Evolutionary conservation across 768 basidiomycete species (phyloP), one percentile per base, ranked within the genome.

Genomic region (Amanita pseudoporphyria): DNA sequence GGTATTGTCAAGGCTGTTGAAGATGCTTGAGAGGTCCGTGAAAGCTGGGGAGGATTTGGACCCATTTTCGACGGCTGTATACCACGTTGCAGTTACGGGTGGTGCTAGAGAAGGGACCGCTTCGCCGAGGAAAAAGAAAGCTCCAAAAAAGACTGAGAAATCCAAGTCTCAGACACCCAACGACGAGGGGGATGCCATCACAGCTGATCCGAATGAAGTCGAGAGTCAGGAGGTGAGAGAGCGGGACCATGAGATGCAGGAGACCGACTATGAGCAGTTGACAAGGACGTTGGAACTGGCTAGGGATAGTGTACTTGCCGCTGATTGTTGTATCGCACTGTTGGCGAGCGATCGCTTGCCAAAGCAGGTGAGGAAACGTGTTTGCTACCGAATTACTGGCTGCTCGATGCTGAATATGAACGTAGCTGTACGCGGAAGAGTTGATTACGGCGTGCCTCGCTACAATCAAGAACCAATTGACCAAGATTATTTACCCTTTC

Each of bases 351-450:
- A 90, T 54, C 73, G 85, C 19, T 68, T 95, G 49, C 78, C 88
- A 2, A 95, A 95, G 63, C 88, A 93, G 77, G 93, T 91, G 41
- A 32, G 77, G 54, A 19, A 7, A 16, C 5, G n/a, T 2, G 39
- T 26, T 31, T 37, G 6, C 2, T 3, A 19, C 26, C n/a, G 12
- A 21, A 12, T 13, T n/a, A 2, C 13, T 24, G 9, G 7, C 10
- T n/a, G 3, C 13, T 24, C 13, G 7, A 14, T 33, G 21, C 55
- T 52, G 35, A 44, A 24, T 22, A 36, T n/a, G 14, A 2, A 38
- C 6, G 14, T 58, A 94, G 87, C 69, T 97, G 7, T 95, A 95
- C 63, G 96, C 95, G 0, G 92, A 97, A 62, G 96, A 99, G 61
- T 72, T 93, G 9, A 89, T 99, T 53, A 82, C 82, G 0, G 70